Conservation (phyloP, 495 filamentous ascomycete species). For the Aspergillus homomorphus region DNA sequence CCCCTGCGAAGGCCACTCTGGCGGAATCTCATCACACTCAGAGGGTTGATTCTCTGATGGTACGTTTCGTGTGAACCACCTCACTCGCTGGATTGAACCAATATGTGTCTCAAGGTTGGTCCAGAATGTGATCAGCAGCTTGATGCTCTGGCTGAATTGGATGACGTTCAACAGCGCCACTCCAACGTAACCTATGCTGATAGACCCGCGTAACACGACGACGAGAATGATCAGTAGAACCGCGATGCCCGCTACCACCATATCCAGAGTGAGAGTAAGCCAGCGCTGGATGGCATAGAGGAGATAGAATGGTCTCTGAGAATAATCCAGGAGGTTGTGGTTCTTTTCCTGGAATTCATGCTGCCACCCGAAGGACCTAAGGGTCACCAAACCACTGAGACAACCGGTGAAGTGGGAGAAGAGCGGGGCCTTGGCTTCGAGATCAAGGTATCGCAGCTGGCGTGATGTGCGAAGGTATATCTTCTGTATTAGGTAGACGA, state of each 20-base stretch:
- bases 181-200: conserved; percentile 44
- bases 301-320: conserved; percentile 51
- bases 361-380: conserved; percentile 51
- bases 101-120: conserved; percentile 57
- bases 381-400: conserved; percentile 35
- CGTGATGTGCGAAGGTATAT: conserved; percentile 57
- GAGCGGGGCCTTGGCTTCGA: conserved; percentile 54
- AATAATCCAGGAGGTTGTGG: conserved; percentile 43
- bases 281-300: conserved; percentile 44
- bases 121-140: conserved; percentile 53
- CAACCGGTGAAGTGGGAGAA: conserved; percentile 52
- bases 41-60: conserved; percentile 44
- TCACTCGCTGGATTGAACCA: conserved; percentile 58
- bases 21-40: conserved; percentile 39
- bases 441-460: conserved; percentile 54
- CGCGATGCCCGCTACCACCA: conserved; percentile 37
- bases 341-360: conserved; percentile 36
- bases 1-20: conserved; percentile 51
- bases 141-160: conserved; percentile 39
- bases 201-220: conserved; percentile 27
- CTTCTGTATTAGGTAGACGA: conserved; percentile 48
- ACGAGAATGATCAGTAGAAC: conserved; percentile 38
- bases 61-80: conserved; percentile 49
- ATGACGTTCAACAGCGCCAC: conserved; percentile 51
- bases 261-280: conserved; percentile 40